Base-by-base conservation (phyloP, 768 basidiomycete genomes). In the Rossbeevera mucosa region DNA sequence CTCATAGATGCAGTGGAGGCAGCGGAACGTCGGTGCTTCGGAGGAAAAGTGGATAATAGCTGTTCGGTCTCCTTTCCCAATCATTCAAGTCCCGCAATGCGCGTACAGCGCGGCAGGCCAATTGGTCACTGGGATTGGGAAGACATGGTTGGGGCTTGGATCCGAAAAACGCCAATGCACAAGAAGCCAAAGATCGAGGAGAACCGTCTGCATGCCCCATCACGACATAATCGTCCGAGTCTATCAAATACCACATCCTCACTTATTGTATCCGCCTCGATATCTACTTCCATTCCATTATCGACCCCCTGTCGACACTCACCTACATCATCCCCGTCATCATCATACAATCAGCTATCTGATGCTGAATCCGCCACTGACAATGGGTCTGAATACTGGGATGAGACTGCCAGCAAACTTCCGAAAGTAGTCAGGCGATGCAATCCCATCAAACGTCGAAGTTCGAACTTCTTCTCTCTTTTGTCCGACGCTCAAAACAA, bases 11-110 rank as follows among this genome's bases (percentile, higher is more conserved):
- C 63, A 14, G 74, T 80, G 16, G 81, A 81, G 24, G 71, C 72
- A n/a, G 80, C 80, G 11, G 81, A 83, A 62, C 59, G 65, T 31
- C 69, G 72, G 38, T 80, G 76, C 52, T 78, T 77, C 31, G 75
- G 73, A 25, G 47, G 60, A 20, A 50, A 47, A 41, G 21, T 40
- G 16, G 44, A 48, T 40, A 53, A 42, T 42, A 61, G 62, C 44
- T 63, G 62, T 22, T 31, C 56, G 31, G 44, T 58, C 6, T 31
- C 52, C n/a, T 56, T 55, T 6, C 50, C 60, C 22, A 28, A 31
- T 13, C 54, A 25, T 43, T 29, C 48, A 4, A 47, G 50, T 22
- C 44, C 46, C 24, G 42, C 42, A 21, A 47, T 51, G 36, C 50
- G 46, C 21, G 42, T 42, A 28, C 59, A 52, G 20, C 54, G 40